phyloP scores from a whole-genome alignment of 2,329 filamentous ascomycete species.

The Fusarium guadeloupense region DNA sequence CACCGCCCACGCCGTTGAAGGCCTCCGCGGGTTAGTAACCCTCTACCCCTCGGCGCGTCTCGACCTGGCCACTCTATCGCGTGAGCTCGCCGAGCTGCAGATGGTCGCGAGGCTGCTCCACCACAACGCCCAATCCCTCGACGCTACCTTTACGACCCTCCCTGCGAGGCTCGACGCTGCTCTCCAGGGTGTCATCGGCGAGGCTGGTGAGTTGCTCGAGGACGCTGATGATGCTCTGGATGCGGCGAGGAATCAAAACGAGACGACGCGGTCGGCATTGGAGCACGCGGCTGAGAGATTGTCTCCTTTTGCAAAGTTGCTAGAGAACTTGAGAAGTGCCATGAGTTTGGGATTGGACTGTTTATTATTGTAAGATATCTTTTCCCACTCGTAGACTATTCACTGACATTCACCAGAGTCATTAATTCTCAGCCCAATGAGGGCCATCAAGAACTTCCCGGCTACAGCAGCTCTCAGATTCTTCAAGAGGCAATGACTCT shows the following conservation, averaged over 20 bases:
- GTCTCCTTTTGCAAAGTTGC: constrained; percentile 27
- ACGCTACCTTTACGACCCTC: constrained; percentile 15
- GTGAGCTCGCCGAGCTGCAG: constrained; percentile 43
- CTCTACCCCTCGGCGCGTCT: constrained; percentile 38
- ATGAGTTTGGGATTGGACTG: constrained; percentile 40
- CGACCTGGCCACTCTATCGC: constrained; percentile 37
- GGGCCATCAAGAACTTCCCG: constrained; percentile 35
- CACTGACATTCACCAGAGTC: constrained; percentile 24
- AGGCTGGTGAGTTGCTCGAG: constrained; percentile 29
- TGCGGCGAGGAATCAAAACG: constrained; percentile 13
- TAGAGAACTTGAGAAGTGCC: constrained; percentile 33
- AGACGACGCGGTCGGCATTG: constrained; percentile 28
- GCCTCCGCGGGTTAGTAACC: constrained; percentile 39
- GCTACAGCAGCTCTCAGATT: constrained; percentile 43
- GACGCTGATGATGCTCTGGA: constrained; percentile 39
- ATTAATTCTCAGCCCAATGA: constrained; percentile 38
- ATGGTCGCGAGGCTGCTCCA: constrained; percentile 40
- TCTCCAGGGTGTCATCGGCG: constrained; percentile 30
- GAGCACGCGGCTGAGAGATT: constrained; percentile 40
- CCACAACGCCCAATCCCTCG: constrained; percentile 36
- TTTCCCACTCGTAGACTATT: fast-evolving
- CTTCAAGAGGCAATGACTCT: constrained; percentile 37
- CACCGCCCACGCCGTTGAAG: constrained; percentile 27
- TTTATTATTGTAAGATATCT: constrained; percentile 30
- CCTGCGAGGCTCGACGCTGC: constrained; percentile 24